Evolutionary conservation across 805 yeast species (phyloP), one percentile per base, ranked within the genome.

Genomic region (Candida ipomoeae): DNA sequence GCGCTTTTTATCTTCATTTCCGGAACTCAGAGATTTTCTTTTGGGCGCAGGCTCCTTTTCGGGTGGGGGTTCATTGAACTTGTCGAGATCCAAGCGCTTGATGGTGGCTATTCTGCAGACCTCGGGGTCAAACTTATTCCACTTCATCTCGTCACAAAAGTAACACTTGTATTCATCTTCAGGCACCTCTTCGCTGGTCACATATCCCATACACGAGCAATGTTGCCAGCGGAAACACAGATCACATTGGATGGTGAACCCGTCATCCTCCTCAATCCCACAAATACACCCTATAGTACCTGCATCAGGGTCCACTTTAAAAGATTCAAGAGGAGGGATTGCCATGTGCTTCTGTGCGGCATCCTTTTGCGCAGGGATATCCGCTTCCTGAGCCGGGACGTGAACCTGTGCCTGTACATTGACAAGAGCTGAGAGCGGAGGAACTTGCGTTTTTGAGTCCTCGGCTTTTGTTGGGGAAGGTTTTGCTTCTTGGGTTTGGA

Each of bases 171-270:
- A 91, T 50, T 69, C 75, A 48, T 81, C 82, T 49, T 89, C 96
- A 0, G 96, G 96, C 0, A 84, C 95, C 45, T 86, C 84, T 37
- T 81, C 85, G 51, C 80, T 81, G 41, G 84, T 80, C 41, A 74
- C 74, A 50, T 87, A 88, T 6, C 85, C 86, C 80, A 89, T 88
- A 67, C 98, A 91, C n/a, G 81, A 75, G 26, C 94, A 90, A 69
- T 91, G 98, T 64, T 91, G 97, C 97, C 97, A 91, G 54, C 96
- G 81, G 66, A 80, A 84, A 66, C 98, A 91, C 33, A 81, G 77
- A 64, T 90, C 97, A 70, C 99, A 94, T 69, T 94, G 98, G 54
- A 94, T 87, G 21, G 96, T 91, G 62, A 89, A 85, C 0, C 97
- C 97, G 59, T 92, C 94, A 68, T 89, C 97, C 53, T 89, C 95